Percentiles rank a stretch among this genome's conserved stretches.
Conservation (phyloP, 2,329 filamentous ascomycete species). For the Aspergillus sojae region DNA sequence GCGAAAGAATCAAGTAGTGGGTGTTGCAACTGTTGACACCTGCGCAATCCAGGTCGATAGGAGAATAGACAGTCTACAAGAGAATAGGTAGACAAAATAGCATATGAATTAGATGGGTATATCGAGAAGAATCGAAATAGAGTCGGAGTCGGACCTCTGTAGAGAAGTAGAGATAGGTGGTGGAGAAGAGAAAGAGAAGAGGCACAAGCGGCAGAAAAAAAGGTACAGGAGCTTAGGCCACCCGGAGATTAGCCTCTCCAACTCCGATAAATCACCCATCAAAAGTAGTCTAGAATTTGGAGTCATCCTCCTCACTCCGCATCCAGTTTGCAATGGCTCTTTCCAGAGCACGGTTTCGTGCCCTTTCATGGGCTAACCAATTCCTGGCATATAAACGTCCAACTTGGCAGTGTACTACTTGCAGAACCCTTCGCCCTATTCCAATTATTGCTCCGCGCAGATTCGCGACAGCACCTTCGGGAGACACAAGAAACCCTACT, state of each 20-base stretch:
- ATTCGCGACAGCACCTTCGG: conserved; percentile 32
- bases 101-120: too few relatives aligned
- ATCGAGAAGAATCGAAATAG: neutral
- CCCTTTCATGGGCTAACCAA: conserved; percentile 34
- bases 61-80: neutral
- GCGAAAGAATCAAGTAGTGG: conserved; percentile 1
- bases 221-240: conserved; percentile 41
- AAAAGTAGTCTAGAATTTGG: conserved; percentile 4
- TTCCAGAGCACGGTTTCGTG: conserved; percentile 31
- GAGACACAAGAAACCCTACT: conserved; percentile 73
- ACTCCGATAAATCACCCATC: conserved; percentile 32
- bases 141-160: neutral
- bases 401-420: conserved; percentile 35
- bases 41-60: neutral
- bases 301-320: conserved; percentile 12
- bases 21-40: neutral
- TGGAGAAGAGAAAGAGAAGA: conserved; percentile 5
- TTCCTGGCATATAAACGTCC: conserved; percentile 25
- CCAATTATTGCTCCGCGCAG: conserved; percentile 27
- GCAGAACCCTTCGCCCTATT: conserved; percentile 26
- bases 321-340: conserved; percentile 29
- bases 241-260: conserved; percentile 26
- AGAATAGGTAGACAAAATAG: neutral
- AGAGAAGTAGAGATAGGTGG: neutral
- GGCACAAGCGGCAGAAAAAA: conserved; percentile 19